phyloP scores from a whole-genome alignment of 805 yeast genomes.

The Yarrowia sp. region DNA sequence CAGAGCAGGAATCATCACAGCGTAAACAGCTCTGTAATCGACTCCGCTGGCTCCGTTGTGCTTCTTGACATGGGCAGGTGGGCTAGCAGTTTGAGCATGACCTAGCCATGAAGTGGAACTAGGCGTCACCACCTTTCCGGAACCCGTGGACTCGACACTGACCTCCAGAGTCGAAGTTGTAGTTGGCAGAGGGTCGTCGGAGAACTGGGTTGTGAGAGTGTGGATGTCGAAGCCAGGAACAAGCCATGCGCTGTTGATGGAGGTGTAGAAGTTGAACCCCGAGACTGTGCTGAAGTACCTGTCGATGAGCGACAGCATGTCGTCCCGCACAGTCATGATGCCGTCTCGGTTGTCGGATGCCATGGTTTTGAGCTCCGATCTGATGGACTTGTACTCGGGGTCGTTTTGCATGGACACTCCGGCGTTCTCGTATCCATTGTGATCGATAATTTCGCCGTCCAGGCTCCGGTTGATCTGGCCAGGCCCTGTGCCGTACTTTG shows the following conservation, averaged over 20 bases:
- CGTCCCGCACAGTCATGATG: not conserved
- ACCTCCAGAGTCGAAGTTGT: not conserved
- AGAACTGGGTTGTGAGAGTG: constrained; percentile 2
- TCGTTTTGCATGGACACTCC: not conserved
- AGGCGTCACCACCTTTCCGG: not conserved
- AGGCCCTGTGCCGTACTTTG: not conserved
- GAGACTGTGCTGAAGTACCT: constrained; percentile 7
- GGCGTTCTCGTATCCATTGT: constrained; percentile 6
- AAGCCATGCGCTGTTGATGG: not conserved
- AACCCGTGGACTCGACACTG: not conserved
- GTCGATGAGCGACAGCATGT: constrained; percentile 3
- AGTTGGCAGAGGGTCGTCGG: not conserved
- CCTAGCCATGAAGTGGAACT: not conserved
- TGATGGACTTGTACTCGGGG: not conserved
- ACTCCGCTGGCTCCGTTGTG: not conserved
- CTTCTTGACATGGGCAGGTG: not conserved
- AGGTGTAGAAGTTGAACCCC: constrained; percentile 3
- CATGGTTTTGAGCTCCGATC: not conserved
- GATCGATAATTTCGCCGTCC: constrained; percentile 8
- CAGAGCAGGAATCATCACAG: constrained; percentile 1
- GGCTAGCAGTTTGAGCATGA: not conserved
- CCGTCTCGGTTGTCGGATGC: not conserved
- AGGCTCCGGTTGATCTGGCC: constrained; percentile 9
- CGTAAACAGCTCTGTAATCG: not conserved
- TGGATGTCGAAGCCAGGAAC: constrained; percentile 8